Base-by-base conservation (phyloP, 2,329 filamentous ascomycete genomes). In the Scedosporium boydii region DNA sequence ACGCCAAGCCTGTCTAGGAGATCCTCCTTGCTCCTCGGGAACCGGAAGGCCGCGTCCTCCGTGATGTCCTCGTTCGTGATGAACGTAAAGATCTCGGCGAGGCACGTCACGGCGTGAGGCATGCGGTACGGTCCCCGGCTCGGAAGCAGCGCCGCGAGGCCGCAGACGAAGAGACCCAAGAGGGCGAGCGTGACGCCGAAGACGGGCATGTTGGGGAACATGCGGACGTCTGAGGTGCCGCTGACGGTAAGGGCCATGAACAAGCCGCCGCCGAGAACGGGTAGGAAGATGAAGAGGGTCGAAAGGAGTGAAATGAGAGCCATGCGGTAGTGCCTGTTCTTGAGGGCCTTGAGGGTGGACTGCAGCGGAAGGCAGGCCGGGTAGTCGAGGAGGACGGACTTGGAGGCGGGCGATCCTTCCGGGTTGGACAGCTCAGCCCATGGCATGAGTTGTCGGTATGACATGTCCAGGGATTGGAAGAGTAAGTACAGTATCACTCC, bases 71-170 rank as follows among this genome's bases (percentile, higher is more conserved):
- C 87, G 67, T 87, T 87, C 64, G 90, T 86, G 51, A 93, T 79
- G 71, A 93, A 93, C 69, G 86, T 88, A 67, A 96, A 82, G 23
- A 93, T 79, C 71, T 93, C 91, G 1, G 89, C 89, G 18, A 96
- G 79, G 57, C 83, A 90, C 64, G 81, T 83, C 48, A 90, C 86
- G 4, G 81, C 80, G 70, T 96, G 91, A 0, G 91, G 91, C 1
- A 96, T 81, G 51, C 87, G 78, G 66, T 87, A 84, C 46, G 80
- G 77, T 51, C 78, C 75, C 14, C 89, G 82, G 12, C 78, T 75
- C 0, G 88, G 88, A 67, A 89, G 76, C 63, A 91, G 75, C 5
- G 83, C 73, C 51, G 83, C 70, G 59, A 93, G 78, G 12, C 81
- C 85, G n/a, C 85, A 67, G 10, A 87, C 78, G 74, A 89, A 93